phyloP scores from a whole-genome alignment of 2,329 filamentous ascomycete genomes.

The Fonsecaea erecta region DNA sequence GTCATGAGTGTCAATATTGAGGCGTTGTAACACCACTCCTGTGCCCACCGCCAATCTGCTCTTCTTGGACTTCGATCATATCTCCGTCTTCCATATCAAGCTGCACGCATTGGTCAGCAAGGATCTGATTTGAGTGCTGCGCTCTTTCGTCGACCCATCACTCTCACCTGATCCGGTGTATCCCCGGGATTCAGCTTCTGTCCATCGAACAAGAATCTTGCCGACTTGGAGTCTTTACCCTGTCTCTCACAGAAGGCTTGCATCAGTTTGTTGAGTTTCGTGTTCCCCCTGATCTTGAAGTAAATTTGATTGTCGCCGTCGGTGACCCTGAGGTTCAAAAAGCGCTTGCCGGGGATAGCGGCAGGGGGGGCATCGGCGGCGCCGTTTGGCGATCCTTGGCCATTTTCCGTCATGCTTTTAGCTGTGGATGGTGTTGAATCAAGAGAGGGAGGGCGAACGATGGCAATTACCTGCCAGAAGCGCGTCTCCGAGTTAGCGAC shows the following conservation, averaged over 20 bases:
- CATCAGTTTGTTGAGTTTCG: constrained; percentile 97
- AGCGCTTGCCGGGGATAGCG: constrained; percentile 66
- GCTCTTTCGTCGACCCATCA: constrained; percentile 36
- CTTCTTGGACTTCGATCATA: constrained; percentile 94
- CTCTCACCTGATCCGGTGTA: constrained; percentile 88
- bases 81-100: constrained; percentile 97
- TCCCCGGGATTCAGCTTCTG: constrained; percentile 85
- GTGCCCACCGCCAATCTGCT: constrained; percentile 80
- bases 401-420: constrained; percentile 36
- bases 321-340: constrained; percentile 98
- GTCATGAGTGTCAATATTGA: not conserved
- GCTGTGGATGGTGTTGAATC: not conserved
- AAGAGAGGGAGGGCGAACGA: not conserved
- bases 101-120: constrained; percentile 52
- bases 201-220: constrained; percentile 96
- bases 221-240: constrained; percentile 81
- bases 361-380: constrained; percentile 32
- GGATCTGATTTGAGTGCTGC: not conserved
- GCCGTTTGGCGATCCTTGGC: constrained; percentile 37
- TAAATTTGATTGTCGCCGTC: constrained; percentile 99
- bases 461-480: constrained; percentile 1
- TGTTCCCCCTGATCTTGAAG: constrained; percentile 99
- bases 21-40: not conserved
- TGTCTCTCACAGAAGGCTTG: constrained; percentile 96
- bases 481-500: constrained; percentile 14